A percentile compares a stretch with the other conserved stretches of the same genome.
Evolutionary conservation across 371 early-diverging fungal genomes (phyloP).

Genomic region (Umbelopsis sp.): DNA sequence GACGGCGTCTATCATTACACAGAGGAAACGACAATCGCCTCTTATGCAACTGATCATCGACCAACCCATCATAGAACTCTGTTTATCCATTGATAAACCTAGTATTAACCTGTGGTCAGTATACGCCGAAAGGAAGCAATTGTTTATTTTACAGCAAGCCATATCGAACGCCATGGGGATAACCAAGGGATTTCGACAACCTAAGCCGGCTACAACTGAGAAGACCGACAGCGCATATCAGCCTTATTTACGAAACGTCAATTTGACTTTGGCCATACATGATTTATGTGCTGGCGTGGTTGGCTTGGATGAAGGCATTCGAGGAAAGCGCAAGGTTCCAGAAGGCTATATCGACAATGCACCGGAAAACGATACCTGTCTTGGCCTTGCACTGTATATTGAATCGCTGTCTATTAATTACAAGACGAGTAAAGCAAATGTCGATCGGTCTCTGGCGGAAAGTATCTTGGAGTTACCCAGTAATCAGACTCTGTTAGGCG

Average conservation of each 20-base stretch:
- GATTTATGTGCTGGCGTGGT: conserved; percentile 24
- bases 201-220: neutral
- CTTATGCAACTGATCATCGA: neutral
- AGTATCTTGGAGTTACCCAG: conserved; percentile 6
- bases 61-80: neutral
- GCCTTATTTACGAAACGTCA: neutral
- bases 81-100: conserved; percentile 4
- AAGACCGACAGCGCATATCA: neutral
- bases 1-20: neutral
- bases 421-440: conserved; percentile 28
- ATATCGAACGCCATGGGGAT: neutral
- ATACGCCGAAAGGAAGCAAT: neutral
- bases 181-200: neutral
- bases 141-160: neutral
- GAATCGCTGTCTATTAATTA: conserved; percentile 30
- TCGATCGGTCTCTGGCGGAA: neutral
- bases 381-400: conserved; percentile 13
- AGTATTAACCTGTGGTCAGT: conserved; percentile 15
- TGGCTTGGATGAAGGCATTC: conserved; percentile 38
- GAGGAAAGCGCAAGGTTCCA: conserved; percentile 30
- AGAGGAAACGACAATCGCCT: neutral
- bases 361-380: conserved; percentile 34
- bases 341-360: conserved; percentile 45
- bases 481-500: neutral
- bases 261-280: conserved; percentile 12